Percentiles rank a stretch among this genome's conserved stretches.
phyloP scores from a whole-genome alignment of 176 grass and related monocot genomes.

The Carex myosuroides region DNA sequence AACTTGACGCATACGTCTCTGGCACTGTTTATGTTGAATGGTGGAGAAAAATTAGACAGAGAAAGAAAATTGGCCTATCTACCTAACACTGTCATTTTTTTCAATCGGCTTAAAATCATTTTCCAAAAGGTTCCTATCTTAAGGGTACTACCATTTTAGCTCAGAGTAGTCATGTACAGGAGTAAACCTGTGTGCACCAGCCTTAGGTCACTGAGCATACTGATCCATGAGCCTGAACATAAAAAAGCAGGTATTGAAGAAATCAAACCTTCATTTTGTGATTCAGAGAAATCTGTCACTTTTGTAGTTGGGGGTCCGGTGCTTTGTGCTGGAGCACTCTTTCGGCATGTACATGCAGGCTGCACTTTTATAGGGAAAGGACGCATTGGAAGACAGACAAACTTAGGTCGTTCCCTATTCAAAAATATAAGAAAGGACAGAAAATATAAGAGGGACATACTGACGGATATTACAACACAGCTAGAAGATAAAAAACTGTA shows the following conservation, averaged over 20 bases:
- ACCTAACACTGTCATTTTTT: background rate
- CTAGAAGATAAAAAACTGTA: background rate
- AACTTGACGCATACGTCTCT: background rate
- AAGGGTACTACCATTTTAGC: background rate
- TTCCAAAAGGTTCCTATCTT: background rate
- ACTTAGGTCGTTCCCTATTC: background rate
- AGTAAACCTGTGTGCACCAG: background rate
- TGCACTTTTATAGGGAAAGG: background rate
- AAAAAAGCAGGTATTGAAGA: background rate
- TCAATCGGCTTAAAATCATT: background rate
- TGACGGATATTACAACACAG: background rate
- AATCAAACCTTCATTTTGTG: conserved; percentile 16
- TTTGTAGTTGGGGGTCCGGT: background rate
- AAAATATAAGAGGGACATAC: background rate
- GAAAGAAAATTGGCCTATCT: background rate
- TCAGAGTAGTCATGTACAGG: background rate
- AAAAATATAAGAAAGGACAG: background rate
- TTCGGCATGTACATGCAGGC: background rate
- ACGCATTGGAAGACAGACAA: conserved; percentile 1
- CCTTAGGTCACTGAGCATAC: background rate
- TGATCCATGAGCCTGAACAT: background rate
- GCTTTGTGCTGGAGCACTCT: background rate
- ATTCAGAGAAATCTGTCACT: conserved; percentile 3
- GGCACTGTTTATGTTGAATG: conserved; percentile 3
- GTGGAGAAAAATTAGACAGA: background rate